Evolutionary conservation across 768 basidiomycete genomes (phyloP), one percentile per base, ranked within the genome.

Genomic region (Agaricus sinodeliciosus): DNA sequence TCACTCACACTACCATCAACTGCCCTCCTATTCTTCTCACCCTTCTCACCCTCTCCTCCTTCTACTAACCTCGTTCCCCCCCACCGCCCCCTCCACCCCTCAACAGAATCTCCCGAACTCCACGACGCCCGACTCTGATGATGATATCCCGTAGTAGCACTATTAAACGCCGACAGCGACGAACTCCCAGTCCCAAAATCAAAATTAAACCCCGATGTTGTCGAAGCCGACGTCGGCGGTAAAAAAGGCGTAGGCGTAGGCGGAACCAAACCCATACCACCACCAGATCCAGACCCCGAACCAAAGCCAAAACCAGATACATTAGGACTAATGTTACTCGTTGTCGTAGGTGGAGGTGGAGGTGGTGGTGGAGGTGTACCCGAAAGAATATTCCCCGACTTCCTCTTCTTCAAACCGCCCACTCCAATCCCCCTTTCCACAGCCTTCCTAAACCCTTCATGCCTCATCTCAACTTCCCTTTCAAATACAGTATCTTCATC

Each of bases 51-150:
- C 31, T 31, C 31, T 31, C 31, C 31, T 8, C 11, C 11, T 11
- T 5, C 31, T 11, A 2, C 31, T 31, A 2, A 31, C 31, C 7
- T 31, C 31, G 11, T 31, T 3, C 1, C 22, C 22, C 22, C 22
- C 31, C 31, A 31, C 31, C 31, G 31, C 6, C 31, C 31, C 31
- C 7, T 31, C 11, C 31, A 31, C 7, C 7, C 11, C 0, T 31
- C 31, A 11, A 46, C 27, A 19, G 51, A 19, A 15, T 47, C 52
- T 13, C 52, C 52, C 19, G 45, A 41, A 44, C 52, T 42, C 52
- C 52, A 54, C 5, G 52, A 54, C 1, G 46, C 46, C 5, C 52
- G 45, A 19, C 42, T 54, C 9, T 26, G 12, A 31, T 46, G 36
- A 16, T 35, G 26, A 15, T 43, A 42, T 22, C 22, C 15, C 22